phyloP scores from a whole-genome alignment of 257 asterid species.

The Solanum arcanum region DNA sequence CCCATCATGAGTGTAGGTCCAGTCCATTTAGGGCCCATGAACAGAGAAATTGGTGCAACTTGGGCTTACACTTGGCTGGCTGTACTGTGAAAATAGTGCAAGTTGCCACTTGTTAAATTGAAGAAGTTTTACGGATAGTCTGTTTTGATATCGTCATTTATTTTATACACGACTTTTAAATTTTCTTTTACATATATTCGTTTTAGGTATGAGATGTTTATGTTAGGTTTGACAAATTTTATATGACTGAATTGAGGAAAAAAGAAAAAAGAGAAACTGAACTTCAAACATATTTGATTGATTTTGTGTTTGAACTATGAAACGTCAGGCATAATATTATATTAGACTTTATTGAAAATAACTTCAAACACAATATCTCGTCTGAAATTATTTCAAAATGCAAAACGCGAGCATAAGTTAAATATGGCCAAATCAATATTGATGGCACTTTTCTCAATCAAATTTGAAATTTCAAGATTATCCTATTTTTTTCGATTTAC shows the following conservation, averaged over 20 bases:
- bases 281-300: too few species aligned
- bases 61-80: not conserved
- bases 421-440: not conserved
- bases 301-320: not conserved
- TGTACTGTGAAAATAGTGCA: not conserved
- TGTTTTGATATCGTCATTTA: too few species aligned
- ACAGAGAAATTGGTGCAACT: not conserved
- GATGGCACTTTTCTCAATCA: not conserved
- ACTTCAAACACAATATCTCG: too few species aligned
- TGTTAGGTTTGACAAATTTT: too few species aligned
- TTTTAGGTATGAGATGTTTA: too few species aligned
- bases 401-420: not conserved
- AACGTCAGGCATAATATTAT: not conserved
- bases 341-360: not conserved
- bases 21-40: not conserved
- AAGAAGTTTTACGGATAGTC: not conserved
- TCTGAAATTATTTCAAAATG: too few species aligned
- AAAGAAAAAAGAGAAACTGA: too few species aligned
- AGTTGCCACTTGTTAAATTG: not conserved
- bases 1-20: not conserved
- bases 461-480: not conserved
- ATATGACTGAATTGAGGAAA: too few species aligned
- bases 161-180: fast-evolving
- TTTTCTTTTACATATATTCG: too few species aligned
- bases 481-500: not conserved